Evolutionary conservation across 1,284 basidiomycete genomes (phyloP), one percentile per base, ranked within the genome.

Genomic region (Phenoliferia sp.): DNA sequence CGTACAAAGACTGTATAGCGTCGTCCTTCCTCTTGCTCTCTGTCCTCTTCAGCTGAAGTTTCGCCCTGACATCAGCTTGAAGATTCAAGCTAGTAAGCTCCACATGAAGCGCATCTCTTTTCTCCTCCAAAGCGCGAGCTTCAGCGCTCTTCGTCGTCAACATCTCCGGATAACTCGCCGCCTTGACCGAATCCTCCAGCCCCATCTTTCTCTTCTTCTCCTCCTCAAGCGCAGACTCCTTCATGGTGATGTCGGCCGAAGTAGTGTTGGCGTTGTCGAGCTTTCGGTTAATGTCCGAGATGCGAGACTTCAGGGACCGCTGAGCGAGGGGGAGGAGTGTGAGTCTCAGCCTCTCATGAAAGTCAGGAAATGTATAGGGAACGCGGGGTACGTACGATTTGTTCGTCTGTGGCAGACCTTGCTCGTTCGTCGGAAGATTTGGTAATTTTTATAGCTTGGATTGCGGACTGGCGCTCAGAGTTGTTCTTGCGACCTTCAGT

Each of bases 31-130:
- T 83, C 75, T 83, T 84, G 36, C 87, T 77, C 70, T 94, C 90
- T 0, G 81, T 81, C 67, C 87, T 83, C 77, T 92, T 91, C 69
- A 96, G 78, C 50, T 88, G 86, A 57, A 98, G 79, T 73, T 87
- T 88, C 1, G 94, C 93, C 48, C 94, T 84, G 1, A 86, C 82
- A 69, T 94, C 90, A 0, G 91, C 88, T 77, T 97, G 92, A 48
- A 86, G 78, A 75, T 88, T 93, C 67, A 97, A 80, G 1, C 83
- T 80, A 36, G 86, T 84, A 58, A 95, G 82, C 74, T 98, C 94
- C 0, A 79, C 73, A 66, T 87, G 91, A 64, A 94, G 79, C 31
- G 80, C 80, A 35, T 95, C 92, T 32, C 90, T 83, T 61, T 83
- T 83, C 33, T 86, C 85, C 72, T 97, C 92, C 67, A 92, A 81